Evolutionary conservation across 1,284 basidiomycete genomes (phyloP).

Genomic region (Cystobasidiaceae sp.): DNA sequence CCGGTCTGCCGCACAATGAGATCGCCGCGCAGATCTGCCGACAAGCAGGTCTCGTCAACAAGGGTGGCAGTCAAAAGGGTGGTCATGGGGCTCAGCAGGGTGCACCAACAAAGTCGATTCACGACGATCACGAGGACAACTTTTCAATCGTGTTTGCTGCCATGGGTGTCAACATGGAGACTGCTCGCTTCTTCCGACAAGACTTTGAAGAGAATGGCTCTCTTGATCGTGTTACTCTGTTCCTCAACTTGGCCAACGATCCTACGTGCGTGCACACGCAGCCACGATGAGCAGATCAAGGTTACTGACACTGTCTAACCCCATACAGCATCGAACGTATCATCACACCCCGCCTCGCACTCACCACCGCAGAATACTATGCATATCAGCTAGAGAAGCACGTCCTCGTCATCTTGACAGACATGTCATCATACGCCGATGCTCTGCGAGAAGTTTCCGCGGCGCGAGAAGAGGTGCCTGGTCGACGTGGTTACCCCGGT

Average conservation of each 20-base stretch:
- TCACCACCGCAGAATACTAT: conserved; percentile 99
- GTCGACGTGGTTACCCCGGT: conserved; percentile 98
- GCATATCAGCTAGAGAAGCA: conserved; percentile 99
- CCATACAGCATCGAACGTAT: conserved; percentile 82
- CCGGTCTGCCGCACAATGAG: conserved; percentile 99
- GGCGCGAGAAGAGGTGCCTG: conserved; percentile 97
- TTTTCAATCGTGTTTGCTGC: conserved; percentile 99
- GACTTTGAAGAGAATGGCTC: conserved; percentile 99
- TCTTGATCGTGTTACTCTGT: conserved; percentile 94
- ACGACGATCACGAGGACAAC: conserved; percentile 99
- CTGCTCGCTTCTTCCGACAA: conserved; percentile 98
- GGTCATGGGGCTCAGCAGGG: conserved; percentile 97
- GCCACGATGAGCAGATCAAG: too few species aligned
- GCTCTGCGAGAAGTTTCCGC: conserved; percentile 97
- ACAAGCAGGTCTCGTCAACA: conserved; percentile 92
- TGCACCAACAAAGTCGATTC: conserved; percentile 88
- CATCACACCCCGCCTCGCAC: conserved; percentile 94
- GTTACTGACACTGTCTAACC: neutral
- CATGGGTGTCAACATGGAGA: conserved; percentile 99
- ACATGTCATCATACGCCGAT: conserved; percentile 98
- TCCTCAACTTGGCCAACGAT: conserved; percentile 98
- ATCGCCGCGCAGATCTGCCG: conserved; percentile 99
- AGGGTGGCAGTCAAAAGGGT: conserved; percentile 78
- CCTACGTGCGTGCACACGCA: conserved; percentile 60
- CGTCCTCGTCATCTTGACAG: conserved; percentile 96